Percentiles rank a stretch among this genome's conserved stretches.
These are phyloP conservation scores for Cucumis hystrix DNA, from an alignment of 306 rosid species.

Conservation along the genomic window DNA sequence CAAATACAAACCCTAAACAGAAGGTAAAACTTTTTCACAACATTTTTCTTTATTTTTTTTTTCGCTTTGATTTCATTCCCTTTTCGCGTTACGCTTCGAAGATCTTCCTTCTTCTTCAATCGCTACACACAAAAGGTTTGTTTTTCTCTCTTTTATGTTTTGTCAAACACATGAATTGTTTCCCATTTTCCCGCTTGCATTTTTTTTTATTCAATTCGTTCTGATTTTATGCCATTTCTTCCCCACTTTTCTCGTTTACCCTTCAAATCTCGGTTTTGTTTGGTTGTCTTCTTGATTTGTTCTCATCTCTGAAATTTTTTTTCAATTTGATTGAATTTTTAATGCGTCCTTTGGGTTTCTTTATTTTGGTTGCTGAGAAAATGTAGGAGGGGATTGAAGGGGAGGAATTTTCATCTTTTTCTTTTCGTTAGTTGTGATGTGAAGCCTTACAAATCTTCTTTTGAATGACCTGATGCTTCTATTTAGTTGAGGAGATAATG, in stretches of 20 bases:
- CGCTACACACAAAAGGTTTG: neutral
- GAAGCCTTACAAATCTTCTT: neutral
- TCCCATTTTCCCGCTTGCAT: neutral
- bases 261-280: neutral
- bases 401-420: slow-evolving; percentile 1
- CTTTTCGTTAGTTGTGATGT: neutral
- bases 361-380: slow-evolving; percentile 3
- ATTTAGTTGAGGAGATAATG: neutral
- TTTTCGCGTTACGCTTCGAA: slow-evolving; percentile 1
- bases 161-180: neutral
- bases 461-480: neutral
- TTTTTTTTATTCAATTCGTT: neutral
- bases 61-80: neutral
- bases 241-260: neutral
- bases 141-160: neutral
- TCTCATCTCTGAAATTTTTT: neutral
- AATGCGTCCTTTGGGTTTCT: neutral
- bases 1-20: neutral
- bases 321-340: neutral
- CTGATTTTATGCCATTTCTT: neutral
- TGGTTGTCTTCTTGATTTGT: neutral
- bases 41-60: neutral
- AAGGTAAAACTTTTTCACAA: neutral
- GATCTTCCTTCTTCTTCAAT: slow-evolving; percentile 7
- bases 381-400: neutral